Base-by-base conservation (phyloP, 1,284 basidiomycete species). In the Mycena sp. region DNA sequence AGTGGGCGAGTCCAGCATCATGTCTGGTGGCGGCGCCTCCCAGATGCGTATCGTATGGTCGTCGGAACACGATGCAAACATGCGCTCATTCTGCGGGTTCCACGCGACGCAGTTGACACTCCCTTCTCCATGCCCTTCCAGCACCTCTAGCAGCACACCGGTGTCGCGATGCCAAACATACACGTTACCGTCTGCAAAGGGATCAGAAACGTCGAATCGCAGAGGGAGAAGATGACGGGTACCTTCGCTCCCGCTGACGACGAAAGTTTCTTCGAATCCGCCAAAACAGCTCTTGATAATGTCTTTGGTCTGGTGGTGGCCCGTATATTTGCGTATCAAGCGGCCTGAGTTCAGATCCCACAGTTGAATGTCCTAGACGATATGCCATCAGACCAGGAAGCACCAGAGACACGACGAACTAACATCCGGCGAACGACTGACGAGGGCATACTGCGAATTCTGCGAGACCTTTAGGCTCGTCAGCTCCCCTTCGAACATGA, bases 201-300 rank as follows among this genome's bases (percentile, higher is more conserved):
- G 51, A 56, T 38, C 49, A 67, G 64, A 21, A 53, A 41, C 9
- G 60, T 41, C 44, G 56, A 61, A 63, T 29, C 12, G 55, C 37
- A 69, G 62, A 51, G 58, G 58, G 30, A 50, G 50, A 60, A 40
- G 50, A 52, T 38, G 78, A 14, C 14, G 32, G 85, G 68, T 70
- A 93, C 96, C 95, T 87, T 99, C 96, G 75, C 94, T 96, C 28
- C 98, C 98, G 71, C 93, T 96, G 59, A 96, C 85, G 50, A 99
- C 86, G 74, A 98, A 97, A 72, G 91, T 93, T 64, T 91, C 91
- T 72, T 94, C 90, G 30, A 90, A 81, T n/a, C 96, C 96, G 26
- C 96, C 98, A 76, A 99, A 99, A 73, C 94, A 96, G 74, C 93
- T 94, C 61, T 94, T 87, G 65, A 99, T 93, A 65, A 98, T 88